Evolutionary conservation across 139 green algal species (phyloP).

Genomic region (Yamagishiella unicocca): DNA sequence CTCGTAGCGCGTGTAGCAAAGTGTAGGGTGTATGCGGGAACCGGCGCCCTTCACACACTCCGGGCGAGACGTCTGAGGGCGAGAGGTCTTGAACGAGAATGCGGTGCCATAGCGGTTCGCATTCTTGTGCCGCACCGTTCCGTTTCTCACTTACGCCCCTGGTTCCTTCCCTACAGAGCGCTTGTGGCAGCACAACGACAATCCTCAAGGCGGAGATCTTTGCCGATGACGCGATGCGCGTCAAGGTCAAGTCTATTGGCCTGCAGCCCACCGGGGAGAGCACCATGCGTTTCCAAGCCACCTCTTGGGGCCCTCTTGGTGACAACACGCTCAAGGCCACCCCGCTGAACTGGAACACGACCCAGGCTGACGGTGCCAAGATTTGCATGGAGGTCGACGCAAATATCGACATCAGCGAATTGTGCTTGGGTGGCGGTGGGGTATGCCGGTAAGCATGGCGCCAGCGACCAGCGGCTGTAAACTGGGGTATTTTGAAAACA

Average conservation of each 20-base stretch:
- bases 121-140: background rate
- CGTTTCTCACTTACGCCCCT: background rate
- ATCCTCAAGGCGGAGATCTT: constrained; percentile 32
- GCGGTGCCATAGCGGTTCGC: background rate
- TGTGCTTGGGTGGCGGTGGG: background rate
- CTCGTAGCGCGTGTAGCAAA: background rate
- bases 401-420: background rate
- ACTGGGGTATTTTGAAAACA: background rate
- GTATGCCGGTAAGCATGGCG: too few species aligned
- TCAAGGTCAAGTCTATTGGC: background rate
- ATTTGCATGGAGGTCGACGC: background rate
- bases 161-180: background rate
- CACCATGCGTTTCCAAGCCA: background rate
- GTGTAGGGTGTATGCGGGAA: too few species aligned
- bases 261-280: background rate
- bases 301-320: background rate
- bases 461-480: too few species aligned
- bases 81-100: too few species aligned
- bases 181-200: background rate
- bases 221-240: background rate
- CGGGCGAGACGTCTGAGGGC: too few species aligned
- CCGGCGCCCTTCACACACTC: too few species aligned
- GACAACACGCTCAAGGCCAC: constrained; percentile 30
- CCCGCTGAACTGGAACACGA: background rate
- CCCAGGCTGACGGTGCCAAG: background rate